Evolutionary conservation across 2,329 filamentous ascomycete genomes (phyloP).

Genomic region (Fusarium sp.): DNA sequence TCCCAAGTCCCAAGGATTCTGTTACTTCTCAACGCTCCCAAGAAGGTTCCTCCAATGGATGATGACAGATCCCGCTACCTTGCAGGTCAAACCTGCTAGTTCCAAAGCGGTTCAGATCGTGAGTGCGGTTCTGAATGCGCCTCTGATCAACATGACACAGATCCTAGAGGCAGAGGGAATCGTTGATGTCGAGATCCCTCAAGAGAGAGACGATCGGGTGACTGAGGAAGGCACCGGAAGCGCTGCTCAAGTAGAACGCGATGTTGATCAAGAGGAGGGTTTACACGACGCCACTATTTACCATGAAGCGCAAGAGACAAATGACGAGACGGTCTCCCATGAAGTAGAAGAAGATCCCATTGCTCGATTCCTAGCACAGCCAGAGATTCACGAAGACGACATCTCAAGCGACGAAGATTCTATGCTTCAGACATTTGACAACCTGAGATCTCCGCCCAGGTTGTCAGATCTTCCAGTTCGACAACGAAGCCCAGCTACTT

Average conservation of each 20-base stretch:
- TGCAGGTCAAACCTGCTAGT: background rate
- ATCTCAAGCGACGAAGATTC: slow-evolving; percentile 6
- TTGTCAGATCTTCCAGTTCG: slow-evolving; percentile 20
- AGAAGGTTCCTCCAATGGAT: slow-evolving; percentile 51
- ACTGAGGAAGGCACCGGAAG: too few relatives aligned
- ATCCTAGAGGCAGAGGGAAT: slow-evolving; percentile 40
- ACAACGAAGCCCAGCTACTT: slow-evolving; percentile 26
- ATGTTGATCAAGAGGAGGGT: rapidly evolving
- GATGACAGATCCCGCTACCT: slow-evolving; percentile 47
- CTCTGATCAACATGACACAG: slow-evolving; percentile 28
- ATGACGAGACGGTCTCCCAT: background rate
- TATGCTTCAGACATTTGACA: background rate
- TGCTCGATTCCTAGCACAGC: background rate
- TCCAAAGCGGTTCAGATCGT: slow-evolving; percentile 26
- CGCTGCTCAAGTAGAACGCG: background rate
- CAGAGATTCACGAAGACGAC: slow-evolving; percentile 15
- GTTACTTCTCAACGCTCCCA: slow-evolving; percentile 47
- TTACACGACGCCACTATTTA: background rate
- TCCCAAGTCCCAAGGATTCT: slow-evolving; percentile 45
- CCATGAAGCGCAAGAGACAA: background rate
- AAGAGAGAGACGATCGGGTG: background rate
- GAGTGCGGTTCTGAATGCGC: slow-evolving; percentile 28
- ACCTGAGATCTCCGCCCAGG: slow-evolving; percentile 1
- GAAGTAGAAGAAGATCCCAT: slow-evolving; percentile 3
- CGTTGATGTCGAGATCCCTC: slow-evolving; percentile 26